Percentiles rank a stretch among this genome's conserved stretches.
These are phyloP conservation scores for Malus asiatica DNA, from an alignment of 306 rosid species.

Conservation along the genomic window DNA sequence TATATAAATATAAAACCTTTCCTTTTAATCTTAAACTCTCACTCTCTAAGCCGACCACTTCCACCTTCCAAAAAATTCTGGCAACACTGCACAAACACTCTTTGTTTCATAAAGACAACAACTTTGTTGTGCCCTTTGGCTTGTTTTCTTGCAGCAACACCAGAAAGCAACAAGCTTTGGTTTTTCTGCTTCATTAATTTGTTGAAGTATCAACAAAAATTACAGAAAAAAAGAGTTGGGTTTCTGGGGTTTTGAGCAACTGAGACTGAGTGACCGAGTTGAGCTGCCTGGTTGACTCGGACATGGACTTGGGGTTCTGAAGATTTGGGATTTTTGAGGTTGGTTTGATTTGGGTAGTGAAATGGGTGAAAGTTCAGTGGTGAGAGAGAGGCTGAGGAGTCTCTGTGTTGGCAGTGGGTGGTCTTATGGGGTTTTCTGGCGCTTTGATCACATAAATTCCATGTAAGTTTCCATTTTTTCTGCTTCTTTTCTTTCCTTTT, in stretches of 20 bases:
- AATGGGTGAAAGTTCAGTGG: conserved; percentile 29
- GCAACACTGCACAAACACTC: background rate
- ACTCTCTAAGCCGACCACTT: conserved; percentile 26
- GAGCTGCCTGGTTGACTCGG: conserved; percentile 16
- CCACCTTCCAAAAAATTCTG: conserved; percentile 7
- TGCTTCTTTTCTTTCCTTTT: background rate
- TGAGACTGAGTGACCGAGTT: background rate
- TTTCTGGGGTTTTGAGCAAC: background rate
- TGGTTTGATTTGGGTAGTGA: background rate
- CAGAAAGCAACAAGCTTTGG: background rate
- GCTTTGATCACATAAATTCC: conserved; percentile 52
- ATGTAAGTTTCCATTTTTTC: conserved; percentile 35
- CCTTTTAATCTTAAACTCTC: conserved; percentile 5
- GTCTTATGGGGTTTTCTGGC: conserved; percentile 85
- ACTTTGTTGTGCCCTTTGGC: background rate
- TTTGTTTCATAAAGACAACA: background rate
- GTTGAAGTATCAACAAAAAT: background rate
- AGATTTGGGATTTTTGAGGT: conserved; percentile 1
- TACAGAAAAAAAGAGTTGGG: conserved; percentile 3
- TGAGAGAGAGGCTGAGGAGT: conserved; percentile 43
- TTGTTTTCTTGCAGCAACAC: background rate
- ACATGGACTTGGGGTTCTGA: conserved; percentile 22
- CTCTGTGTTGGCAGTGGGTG: conserved; percentile 55
- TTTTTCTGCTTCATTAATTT: background rate
- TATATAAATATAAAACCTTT: background rate